phyloP scores from a whole-genome alignment of 192 early-diverging fungal genomes.

The Endogone sp. region DNA sequence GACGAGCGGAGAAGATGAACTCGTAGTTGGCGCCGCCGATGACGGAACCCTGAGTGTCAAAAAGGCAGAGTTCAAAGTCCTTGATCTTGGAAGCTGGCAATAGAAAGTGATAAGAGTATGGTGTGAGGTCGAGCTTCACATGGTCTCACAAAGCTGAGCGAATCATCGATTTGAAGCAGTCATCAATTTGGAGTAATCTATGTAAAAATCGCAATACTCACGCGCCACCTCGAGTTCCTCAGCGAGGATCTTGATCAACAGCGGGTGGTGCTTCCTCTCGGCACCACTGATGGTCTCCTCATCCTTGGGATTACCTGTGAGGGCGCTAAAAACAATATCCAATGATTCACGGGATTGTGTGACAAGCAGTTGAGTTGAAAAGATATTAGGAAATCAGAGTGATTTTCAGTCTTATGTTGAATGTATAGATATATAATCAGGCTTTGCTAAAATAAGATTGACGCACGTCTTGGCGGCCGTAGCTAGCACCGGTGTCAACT shows the following conservation, averaged over 20 bases:
- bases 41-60: slow-evolving; percentile 84
- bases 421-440: neutral
- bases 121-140: neutral
- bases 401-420: too few relatives aligned
- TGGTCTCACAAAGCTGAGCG: too few relatives aligned
- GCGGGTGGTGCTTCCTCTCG: slow-evolving; percentile 72
- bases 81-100: slow-evolving; percentile 64
- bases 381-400: too few relatives aligned
- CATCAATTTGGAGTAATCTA: neutral
- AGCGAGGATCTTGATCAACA: slow-evolving; percentile 74
- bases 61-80: slow-evolving; percentile 98
- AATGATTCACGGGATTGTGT: neutral
- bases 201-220: slow-evolving; percentile 23
- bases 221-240: slow-evolving; percentile 65
- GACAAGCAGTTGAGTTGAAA: too few relatives aligned
- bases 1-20: slow-evolving; percentile 88
- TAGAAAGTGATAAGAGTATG: neutral
- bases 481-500: slow-evolving; percentile 86
- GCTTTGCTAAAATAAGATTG: neutral
- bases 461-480: slow-evolving; percentile 58
- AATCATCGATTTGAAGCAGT: neutral
- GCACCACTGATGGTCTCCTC: slow-evolving; percentile 17
- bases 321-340: slow-evolving; percentile 5
- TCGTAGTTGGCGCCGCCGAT: slow-evolving; percentile 92
- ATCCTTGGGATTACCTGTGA: slow-evolving; percentile 18